A percentile compares a stretch with the other conserved stretches of the same genome.
phyloP scores from a whole-genome alignment of 129 eudicot species.

The Lactuca saligna region DNA sequence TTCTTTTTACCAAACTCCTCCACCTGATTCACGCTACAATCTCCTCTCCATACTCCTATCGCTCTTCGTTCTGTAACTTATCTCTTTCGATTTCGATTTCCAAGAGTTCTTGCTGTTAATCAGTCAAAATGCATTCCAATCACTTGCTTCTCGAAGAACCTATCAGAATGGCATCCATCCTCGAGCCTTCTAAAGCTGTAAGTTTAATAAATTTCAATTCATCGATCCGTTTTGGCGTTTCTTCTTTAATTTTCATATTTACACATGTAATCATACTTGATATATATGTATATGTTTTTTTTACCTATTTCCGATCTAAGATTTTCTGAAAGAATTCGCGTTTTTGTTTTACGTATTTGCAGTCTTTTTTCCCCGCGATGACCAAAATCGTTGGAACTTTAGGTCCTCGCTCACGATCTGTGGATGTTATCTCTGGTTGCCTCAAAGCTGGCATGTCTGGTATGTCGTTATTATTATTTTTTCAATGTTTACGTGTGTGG shows the following conservation, averaged over 20 bases:
- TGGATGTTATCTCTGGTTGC: constrained; percentile 66
- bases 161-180: constrained; percentile 84
- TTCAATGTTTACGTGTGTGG: neutral
- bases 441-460: constrained; percentile 89
- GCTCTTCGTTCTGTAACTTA: constrained; percentile 2
- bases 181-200: constrained; percentile 89
- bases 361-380: constrained; percentile 90
- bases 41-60: neutral
- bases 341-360: constrained; percentile 20
- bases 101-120: neutral
- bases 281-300: neutral
- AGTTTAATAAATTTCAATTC: constrained; percentile 1
- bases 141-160: constrained; percentile 92
- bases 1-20: neutral
- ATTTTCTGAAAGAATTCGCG: neutral
- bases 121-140: constrained; percentile 67
- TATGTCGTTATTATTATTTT: neutral
- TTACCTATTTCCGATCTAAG: constrained; percentile 12
- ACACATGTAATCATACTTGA: neutral
- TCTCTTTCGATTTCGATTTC: constrained; percentile 6
- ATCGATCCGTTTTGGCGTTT: constrained; percentile 20
- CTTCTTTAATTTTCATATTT: neutral
- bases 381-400: constrained; percentile 91
- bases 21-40: constrained; percentile 16
- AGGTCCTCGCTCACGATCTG: constrained; percentile 87